Percentiles rank a stretch among this genome's conserved stretches.
Conservation (phyloP, 768 basidiomycete genomes). For the Boletus sensibilis region DNA sequence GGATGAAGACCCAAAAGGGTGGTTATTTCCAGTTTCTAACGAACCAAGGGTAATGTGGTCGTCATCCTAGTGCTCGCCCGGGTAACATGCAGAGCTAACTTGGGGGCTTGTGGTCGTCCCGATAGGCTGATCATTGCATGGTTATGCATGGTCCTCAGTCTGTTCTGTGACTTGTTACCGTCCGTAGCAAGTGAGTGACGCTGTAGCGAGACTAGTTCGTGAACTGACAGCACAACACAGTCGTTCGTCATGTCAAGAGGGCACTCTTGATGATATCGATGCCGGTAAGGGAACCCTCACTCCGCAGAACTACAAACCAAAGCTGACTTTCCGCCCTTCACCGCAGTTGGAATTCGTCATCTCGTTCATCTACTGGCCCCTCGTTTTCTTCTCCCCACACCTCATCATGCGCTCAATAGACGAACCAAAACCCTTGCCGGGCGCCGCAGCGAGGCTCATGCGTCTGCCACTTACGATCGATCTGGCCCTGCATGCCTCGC, state of each 20-base stretch:
- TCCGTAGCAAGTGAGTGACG: constrained; percentile 32
- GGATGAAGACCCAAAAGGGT: constrained; percentile 50
- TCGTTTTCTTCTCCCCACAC: constrained; percentile 52
- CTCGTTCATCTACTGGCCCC: constrained; percentile 66
- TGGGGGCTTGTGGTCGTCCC: background rate
- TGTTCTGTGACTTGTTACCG: constrained; percentile 43
- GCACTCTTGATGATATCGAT: constrained; percentile 60
- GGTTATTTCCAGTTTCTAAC: constrained; percentile 75
- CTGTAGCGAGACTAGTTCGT: background rate
- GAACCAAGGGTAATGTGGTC: constrained; percentile 56
- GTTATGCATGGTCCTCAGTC: constrained; percentile 41
- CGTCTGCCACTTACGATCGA: constrained; percentile 55
- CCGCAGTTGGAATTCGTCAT: constrained; percentile 46
- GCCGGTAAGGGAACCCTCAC: constrained; percentile 45
- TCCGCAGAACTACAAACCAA: background rate
- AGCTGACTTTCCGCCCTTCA: background rate
- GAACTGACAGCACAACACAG: constrained; percentile 1
- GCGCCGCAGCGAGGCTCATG: constrained; percentile 20
- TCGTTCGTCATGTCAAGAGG: constrained; percentile 49
- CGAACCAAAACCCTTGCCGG: background rate
- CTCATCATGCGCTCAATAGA: constrained; percentile 47
- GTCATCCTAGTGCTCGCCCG: no score
- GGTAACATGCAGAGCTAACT: background rate
- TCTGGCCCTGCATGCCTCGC: constrained; percentile 63
- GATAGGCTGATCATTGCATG: constrained; percentile 36